Evolutionary conservation across 306 rosid species (phyloP), one percentile per base, ranked within the genome.

Genomic region (Dalbergia cochinchinensis): DNA sequence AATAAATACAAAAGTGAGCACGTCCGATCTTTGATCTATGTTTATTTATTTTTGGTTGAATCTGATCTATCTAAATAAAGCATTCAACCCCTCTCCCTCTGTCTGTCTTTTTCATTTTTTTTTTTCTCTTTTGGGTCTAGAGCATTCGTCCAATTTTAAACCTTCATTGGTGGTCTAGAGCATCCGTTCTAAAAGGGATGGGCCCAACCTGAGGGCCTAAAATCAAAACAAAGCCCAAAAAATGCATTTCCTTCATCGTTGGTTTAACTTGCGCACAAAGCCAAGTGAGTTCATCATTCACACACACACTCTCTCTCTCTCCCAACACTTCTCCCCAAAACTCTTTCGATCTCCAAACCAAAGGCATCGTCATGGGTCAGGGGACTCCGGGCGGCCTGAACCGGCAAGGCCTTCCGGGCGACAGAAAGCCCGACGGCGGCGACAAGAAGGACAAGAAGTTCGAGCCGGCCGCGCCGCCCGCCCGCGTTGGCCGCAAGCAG

Each of bases 401-500:
- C 85, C 92, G 97, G 70, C 92, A 86, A 41, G 94, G 97, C 6
- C 76, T 84, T 15, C 94, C 92, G 12, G 99, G 99, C 1, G 98
- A 93, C 73, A 82, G 97, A 11, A 95, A 91, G 65, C 86, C 85
- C 2, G 98, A 95, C 6, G 92, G 96, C 11, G 79, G 84, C 48
- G 93, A 89, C 73, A 95, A 95, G 87, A 95, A 95, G 77, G 98
- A 93, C 59, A 95, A 95, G 86, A 95, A 95, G 77, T 95, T 84
- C 78, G 99, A 93, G 71, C 99, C 97, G 11, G 96, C 99, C 6
- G 98, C 96, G 0, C 98, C 99, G 0, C 99, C 99, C 0, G 88
- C 97, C 0, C 91, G 99, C 1, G 99, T 95, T 1, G 99, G 99
- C 0, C 94, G 99, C 5, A 95, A 95, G 77, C 99, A 95, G 89